A percentile compares a stretch with the other conserved stretches of the same genome.
Evolutionary conservation across 495 filamentous ascomycete genomes (phyloP).

Genomic region (Filosporella fistucella): DNA sequence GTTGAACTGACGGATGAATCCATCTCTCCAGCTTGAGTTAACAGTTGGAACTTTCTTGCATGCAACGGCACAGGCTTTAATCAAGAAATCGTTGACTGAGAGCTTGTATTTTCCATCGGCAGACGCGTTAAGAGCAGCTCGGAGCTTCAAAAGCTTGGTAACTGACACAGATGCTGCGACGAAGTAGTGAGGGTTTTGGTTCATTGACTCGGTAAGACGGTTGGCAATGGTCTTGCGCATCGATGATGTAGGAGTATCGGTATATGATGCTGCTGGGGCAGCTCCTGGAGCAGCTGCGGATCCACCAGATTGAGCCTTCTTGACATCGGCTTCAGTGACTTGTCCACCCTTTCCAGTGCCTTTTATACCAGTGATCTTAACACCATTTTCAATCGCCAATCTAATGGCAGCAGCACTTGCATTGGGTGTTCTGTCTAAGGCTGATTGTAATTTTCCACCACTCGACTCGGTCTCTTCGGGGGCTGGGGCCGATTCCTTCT

Average conservation of each 20-base stretch:
- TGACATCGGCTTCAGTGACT: constrained; percentile 88
- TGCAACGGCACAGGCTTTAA: constrained; percentile 90
- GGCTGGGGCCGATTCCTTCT: constrained; percentile 47
- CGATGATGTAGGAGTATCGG: constrained; percentile 77
- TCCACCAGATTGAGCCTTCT: constrained; percentile 55
- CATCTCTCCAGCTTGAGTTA: constrained; percentile 91
- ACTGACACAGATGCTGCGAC: constrained; percentile 86
- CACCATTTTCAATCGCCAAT: constrained; percentile 81
- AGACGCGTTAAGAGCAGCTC: constrained; percentile 85
- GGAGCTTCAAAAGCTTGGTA: constrained; percentile 90
- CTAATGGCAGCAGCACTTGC: constrained; percentile 72
- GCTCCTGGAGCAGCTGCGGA: constrained; percentile 38
- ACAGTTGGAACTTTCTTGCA: constrained; percentile 90
- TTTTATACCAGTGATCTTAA: constrained; percentile 74
- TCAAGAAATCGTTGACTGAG: constrained; percentile 97
- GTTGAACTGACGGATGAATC: constrained; percentile 87
- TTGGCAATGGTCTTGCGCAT: constrained; percentile 98
- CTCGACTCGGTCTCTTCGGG: constrained; percentile 69
- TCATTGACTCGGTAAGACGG: constrained; percentile 82
- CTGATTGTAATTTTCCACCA: constrained; percentile 73
- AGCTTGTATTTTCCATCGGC: constrained; percentile 95
- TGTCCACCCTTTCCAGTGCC: constrained; percentile 82
- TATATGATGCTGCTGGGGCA: constrained; percentile 62
- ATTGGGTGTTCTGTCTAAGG: constrained; percentile 72
- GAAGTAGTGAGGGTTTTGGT: constrained; percentile 97